These are phyloP conservation scores for Oleoguttula mirabilis DNA, from an alignment of 495 filamentous ascomycete genomes.

Conservation along the genomic window DNA sequence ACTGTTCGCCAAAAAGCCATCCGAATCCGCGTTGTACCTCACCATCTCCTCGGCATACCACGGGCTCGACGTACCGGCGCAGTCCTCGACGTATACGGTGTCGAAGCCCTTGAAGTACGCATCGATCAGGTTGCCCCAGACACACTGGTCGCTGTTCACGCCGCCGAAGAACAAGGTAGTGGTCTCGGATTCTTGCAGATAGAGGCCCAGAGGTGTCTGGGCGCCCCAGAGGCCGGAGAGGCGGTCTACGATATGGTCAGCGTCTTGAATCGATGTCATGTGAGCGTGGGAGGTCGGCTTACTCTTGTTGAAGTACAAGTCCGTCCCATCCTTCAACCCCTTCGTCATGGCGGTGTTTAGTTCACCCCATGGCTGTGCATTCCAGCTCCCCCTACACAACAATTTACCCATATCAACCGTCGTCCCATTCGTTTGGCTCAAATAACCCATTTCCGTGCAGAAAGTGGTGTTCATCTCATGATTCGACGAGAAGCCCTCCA, in stretches of 20 bases:
- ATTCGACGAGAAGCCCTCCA: slow-evolving; percentile 25
- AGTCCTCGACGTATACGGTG: slow-evolving; percentile 25
- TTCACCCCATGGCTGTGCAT: slow-evolving; percentile 24
- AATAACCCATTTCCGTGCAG: slow-evolving; percentile 27
- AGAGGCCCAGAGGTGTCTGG: slow-evolving; percentile 24
- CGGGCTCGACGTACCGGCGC: slow-evolving; percentile 20
- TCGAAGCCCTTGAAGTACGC: slow-evolving; percentile 27
- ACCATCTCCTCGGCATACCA: slow-evolving; percentile 24
- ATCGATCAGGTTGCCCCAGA: slow-evolving; percentile 28
- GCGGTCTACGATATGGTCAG: slow-evolving; percentile 14
- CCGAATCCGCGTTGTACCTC: slow-evolving; percentile 17
- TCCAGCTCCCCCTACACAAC: slow-evolving; percentile 30
- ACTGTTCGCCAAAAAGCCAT: slow-evolving; percentile 7
- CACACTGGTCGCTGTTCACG: slow-evolving; percentile 25
- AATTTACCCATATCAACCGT: slow-evolving; percentile 21
- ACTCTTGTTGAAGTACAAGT: slow-evolving; percentile 30
- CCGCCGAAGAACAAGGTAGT: slow-evolving; percentile 25
- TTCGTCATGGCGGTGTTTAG: slow-evolving; percentile 22
- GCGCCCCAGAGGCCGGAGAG: slow-evolving; percentile 28
- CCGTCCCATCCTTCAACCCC: slow-evolving; percentile 22
- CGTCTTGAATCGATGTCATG: not conserved
- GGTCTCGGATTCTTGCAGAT: slow-evolving; percentile 25
- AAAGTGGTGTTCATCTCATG: slow-evolving; percentile 15
- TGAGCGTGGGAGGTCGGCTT: not conserved
- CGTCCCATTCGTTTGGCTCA: slow-evolving; percentile 21